Evolutionary conservation across 2,329 filamentous ascomycete species (phyloP).

Genomic region (Reticulascus tulasneorum): DNA sequence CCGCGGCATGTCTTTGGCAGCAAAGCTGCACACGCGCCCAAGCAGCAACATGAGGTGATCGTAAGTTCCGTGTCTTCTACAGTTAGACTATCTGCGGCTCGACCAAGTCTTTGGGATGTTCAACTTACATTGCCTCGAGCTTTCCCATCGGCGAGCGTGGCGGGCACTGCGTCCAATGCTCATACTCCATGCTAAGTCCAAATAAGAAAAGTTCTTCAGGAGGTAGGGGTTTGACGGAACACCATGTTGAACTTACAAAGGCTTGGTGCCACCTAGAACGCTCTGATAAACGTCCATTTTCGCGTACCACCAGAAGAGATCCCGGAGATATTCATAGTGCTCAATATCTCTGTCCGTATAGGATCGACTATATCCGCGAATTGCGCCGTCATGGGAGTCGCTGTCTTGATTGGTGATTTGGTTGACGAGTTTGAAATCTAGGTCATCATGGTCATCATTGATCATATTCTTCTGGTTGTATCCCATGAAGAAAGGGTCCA

Average conservation of each 20-base stretch:
- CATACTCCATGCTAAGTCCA: conserved; percentile 75
- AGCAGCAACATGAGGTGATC: conserved; percentile 84
- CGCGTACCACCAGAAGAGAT: conserved; percentile 93
- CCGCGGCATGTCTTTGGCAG: conserved; percentile 69
- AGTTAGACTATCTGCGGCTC: conserved; percentile 15
- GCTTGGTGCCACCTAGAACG: conserved; percentile 76
- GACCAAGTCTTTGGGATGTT: background rate
- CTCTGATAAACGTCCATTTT: conserved; percentile 94
- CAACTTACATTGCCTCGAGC: conserved; percentile 64
- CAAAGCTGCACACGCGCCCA: conserved; percentile 74
- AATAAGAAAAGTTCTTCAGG: conserved; percentile 22
- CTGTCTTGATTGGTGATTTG: conserved; percentile 36
- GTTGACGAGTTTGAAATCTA: conserved; percentile 38
- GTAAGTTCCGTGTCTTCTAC: conserved; percentile 71
- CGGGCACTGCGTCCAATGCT: conserved; percentile 80
- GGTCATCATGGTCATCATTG: conserved; percentile 28
- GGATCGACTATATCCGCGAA: conserved; percentile 21
- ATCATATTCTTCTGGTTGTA: conserved; percentile 16
- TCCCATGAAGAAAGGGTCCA: conserved; percentile 19
- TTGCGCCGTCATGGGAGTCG: conserved; percentile 12
- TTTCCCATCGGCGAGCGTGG: conserved; percentile 77
- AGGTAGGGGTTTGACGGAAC: background rate
- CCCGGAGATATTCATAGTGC: conserved; percentile 74
- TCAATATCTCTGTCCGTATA: conserved; percentile 64
- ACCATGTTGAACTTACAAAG: conserved; percentile 63